A percentile compares a stretch with the other conserved stretches of the same genome.
phyloP scores from a whole-genome alignment of 2,329 filamentous ascomycete genomes.

The Stylonectria norvegica region DNA sequence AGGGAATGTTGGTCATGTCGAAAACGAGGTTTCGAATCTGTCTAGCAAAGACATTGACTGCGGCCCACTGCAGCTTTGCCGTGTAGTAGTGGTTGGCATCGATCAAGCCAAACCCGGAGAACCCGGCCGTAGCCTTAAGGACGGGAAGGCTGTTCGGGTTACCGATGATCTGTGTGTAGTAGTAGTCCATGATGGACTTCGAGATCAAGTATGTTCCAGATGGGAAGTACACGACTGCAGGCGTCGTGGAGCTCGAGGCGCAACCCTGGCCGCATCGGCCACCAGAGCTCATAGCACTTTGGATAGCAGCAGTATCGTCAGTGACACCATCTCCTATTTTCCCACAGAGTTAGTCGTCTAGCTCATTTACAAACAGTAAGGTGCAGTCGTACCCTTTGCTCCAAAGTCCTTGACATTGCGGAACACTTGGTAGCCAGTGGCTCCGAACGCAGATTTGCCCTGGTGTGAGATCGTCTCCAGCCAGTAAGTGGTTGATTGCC shows the following conservation, averaged over 20 bases:
- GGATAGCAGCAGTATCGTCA: constrained; percentile 56
- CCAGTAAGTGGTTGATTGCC: too few relatives aligned
- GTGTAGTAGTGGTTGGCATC: constrained; percentile 39
- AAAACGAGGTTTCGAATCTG: constrained; percentile 64
- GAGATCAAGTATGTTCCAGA: constrained; percentile 56
- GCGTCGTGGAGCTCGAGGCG: constrained; percentile 29
- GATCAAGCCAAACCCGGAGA: constrained; percentile 55
- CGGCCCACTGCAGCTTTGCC: constrained; percentile 39
- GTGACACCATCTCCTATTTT: constrained; percentile 28
- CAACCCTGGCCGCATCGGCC: constrained; percentile 31
- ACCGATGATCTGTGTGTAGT: constrained; percentile 57
- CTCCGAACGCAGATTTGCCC: too few relatives aligned
- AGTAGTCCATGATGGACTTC: constrained; percentile 57
- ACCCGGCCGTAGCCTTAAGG: constrained; percentile 50
- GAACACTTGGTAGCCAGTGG: constrained; percentile 16
- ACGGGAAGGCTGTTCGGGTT: constrained; percentile 51
- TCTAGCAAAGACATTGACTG: constrained; percentile 48
- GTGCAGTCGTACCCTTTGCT: constrained; percentile 14
- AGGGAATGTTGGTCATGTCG: constrained; percentile 42
- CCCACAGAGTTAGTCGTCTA: too few relatives aligned
- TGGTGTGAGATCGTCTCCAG: too few relatives aligned
- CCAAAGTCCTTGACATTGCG: constrained; percentile 42
- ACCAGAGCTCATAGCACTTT: constrained; percentile 39
- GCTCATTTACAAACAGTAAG: too few relatives aligned
- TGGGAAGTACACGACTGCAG: constrained; percentile 29